phyloP scores from a whole-genome alignment of 75 land plant genomes.

The Azolla pinnata region DNA sequence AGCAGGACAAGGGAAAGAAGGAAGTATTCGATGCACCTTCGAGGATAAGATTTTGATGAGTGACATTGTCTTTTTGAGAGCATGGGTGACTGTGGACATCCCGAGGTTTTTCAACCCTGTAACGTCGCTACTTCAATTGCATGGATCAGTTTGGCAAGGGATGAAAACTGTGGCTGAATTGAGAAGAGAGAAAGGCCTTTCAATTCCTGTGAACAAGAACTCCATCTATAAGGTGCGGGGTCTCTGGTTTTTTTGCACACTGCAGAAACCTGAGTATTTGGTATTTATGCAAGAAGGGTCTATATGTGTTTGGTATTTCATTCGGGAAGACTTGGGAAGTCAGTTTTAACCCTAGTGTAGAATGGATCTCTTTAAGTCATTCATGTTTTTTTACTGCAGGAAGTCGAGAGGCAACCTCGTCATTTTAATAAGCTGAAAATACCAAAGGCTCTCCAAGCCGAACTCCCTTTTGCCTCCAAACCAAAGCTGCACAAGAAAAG shows the following conservation, averaged over 20 bases:
- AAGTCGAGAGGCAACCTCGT: conserved; percentile 65
- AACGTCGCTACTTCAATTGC: conserved; percentile 77
- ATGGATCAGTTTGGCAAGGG: conserved; percentile 68
- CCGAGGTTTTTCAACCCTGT: conserved; percentile 76
- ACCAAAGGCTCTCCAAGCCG: conserved; percentile 58
- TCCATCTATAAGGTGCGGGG: conserved; percentile 91
- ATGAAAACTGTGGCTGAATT: conserved; percentile 92
- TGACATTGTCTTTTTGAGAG: conserved; percentile 86
- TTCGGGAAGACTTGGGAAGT: not conserved
- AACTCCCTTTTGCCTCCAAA: conserved; percentile 83
- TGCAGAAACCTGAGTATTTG: too few relatives aligned
- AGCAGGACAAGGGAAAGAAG: conserved; percentile 82
- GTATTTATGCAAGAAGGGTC: too few relatives aligned
- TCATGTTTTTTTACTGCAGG: conserved; percentile 23
- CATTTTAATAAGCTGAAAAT: conserved; percentile 79
- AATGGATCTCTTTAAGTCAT: not conserved
- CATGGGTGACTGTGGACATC: conserved; percentile 82
- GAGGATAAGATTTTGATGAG: conserved; percentile 92
- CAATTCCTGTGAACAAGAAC: conserved; percentile 77
- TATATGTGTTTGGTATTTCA: too few relatives aligned
- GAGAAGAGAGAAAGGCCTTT: conserved; percentile 50
- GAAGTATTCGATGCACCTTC: conserved; percentile 91
- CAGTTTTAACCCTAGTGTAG: not conserved
- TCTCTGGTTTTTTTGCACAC: too few relatives aligned
- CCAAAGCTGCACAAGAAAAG: conserved; percentile 50